Base-by-base conservation (phyloP, 306 rosid genomes). In the Senna tora region DNA sequence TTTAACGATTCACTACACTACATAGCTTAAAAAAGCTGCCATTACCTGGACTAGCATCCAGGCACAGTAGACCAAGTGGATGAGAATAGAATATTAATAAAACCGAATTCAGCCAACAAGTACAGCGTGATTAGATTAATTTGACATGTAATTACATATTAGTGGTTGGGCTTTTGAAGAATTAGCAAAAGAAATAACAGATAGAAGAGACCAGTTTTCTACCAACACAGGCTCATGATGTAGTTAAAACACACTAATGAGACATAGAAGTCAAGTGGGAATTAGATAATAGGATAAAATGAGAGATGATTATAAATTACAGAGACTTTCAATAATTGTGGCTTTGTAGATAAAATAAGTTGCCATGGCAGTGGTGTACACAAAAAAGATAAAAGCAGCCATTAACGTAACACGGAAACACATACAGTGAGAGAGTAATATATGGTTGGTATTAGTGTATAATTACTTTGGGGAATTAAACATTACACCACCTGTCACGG, bases 401-500 rank as follows among this genome's bases (percentile, higher is more conserved):
- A 58, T 56, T 32, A 33, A 60, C 45, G 10, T 6, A 20, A 20
- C 33, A 39, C 51, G 16, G 33, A 42, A 4, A 59, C 45, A 57
- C 53, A 69, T 28, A 60, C 39, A 53, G 63, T 39, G 49, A 65
- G 17, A 65, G 68, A 19, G 60, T 47, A 25, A 9, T 0, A 12
- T 58, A 36, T 14, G 74, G 69, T 65, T 78, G 45, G 56, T 56
- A 54, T 58, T 60, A 49, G 21, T 38, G 11, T 36, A 73, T 65
- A 42, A 69, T 53, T 53, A 3, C 50, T 65, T 71, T 33, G 60
- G 77, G 47, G 69, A 70, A 54, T n/a, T n/a, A n/a, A n/a, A n/a
- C n/a, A n/a, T n/a, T n/a, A 73, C 63, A 75, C 17, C 79, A 73
- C 32, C 45, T 61, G 79, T 73, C 76, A 60, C 56, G 72, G 71